Evolutionary conservation across 257 asterid species (phyloP).

Genomic region (Solanum lycopersicoides): DNA sequence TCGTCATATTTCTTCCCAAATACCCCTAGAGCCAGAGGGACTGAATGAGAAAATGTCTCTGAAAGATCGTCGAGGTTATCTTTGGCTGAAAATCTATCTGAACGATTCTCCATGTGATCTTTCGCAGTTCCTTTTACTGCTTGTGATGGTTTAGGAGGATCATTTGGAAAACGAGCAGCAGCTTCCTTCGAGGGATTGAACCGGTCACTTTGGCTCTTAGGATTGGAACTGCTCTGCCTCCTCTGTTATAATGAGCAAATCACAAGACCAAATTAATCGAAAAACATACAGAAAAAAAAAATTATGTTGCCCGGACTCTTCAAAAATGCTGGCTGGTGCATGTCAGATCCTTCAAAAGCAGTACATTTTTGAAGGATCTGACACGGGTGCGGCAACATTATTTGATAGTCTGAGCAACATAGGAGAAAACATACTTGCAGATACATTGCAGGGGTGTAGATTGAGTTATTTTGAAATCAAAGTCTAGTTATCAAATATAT

Average conservation of each 20-base stretch:
- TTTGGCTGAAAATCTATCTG: slow-evolving; percentile 21
- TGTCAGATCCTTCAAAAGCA: neutral
- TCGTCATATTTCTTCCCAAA: slow-evolving; percentile 30
- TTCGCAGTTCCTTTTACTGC: slow-evolving; percentile 19
- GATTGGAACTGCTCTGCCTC: slow-evolving; percentile 24
- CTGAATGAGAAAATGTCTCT: slow-evolving; percentile 39
- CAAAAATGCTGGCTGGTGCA: neutral
- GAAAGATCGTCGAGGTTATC: slow-evolving; percentile 16
- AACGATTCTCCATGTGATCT: slow-evolving; percentile 17
- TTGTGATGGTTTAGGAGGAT: slow-evolving; percentile 21
- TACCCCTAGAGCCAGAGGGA: slow-evolving; percentile 49
- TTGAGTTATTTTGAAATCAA: neutral
- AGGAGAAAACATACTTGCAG: neutral
- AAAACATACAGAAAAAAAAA: neutral
- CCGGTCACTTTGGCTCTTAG: slow-evolving; percentile 33
- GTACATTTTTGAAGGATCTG: neutral
- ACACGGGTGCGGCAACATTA: neutral
- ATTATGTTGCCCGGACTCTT: neutral
- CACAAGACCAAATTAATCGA: neutral
- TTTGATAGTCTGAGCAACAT: neutral
- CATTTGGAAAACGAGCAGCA: slow-evolving; percentile 22
- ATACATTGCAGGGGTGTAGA: neutral
- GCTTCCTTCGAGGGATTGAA: slow-evolving; percentile 29
- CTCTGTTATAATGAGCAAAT: slow-evolving; percentile 26
- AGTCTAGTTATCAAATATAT: neutral